These are phyloP conservation scores for Chlamydomonas sp. DNA, from an alignment of 139 green algal species.

Conservation along the genomic window DNA sequence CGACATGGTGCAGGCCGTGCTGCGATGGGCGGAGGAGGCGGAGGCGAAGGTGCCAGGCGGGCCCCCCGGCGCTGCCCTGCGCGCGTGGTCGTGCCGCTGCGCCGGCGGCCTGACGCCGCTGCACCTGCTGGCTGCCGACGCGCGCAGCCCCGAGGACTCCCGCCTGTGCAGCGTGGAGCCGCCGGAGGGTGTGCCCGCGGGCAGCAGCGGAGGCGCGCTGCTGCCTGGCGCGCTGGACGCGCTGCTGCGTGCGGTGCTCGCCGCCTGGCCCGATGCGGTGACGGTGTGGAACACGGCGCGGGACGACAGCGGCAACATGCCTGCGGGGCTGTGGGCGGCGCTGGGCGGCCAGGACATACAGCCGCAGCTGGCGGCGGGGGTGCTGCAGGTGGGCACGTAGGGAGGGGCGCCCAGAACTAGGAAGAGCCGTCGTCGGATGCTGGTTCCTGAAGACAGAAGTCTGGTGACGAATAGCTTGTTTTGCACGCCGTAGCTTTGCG, in stretches of 20 bases:
- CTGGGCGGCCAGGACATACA: constrained; percentile 18
- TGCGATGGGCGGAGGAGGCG: background rate
- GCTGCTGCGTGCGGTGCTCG: constrained; percentile 5
- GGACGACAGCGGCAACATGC: constrained; percentile 20
- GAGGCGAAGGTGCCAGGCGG: background rate
- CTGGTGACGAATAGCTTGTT: background rate
- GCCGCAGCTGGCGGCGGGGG: background rate
- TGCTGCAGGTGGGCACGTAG: background rate
- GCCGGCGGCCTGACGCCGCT: constrained; percentile 3
- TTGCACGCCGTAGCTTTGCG: no score
- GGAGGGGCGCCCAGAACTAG: background rate
- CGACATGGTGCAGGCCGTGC: constrained; percentile 5
- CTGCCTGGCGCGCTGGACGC: background rate
- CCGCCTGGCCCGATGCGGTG: constrained; percentile 1
- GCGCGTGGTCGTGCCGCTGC: background rate
- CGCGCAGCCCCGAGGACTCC: no score
- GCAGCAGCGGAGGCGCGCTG: no score
- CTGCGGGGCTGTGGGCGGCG: constrained; percentile 5
- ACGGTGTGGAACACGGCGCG: constrained; percentile 22
- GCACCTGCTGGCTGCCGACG: constrained; percentile 22
- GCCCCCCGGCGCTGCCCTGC: background rate
- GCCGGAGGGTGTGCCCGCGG: background rate
- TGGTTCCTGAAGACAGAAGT: background rate
- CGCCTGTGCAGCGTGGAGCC: no score
- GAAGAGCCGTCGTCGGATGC: background rate